phyloP scores from a whole-genome alignment of 2,329 filamentous ascomycete genomes.

The Cryoendolithus antarcticus region DNA sequence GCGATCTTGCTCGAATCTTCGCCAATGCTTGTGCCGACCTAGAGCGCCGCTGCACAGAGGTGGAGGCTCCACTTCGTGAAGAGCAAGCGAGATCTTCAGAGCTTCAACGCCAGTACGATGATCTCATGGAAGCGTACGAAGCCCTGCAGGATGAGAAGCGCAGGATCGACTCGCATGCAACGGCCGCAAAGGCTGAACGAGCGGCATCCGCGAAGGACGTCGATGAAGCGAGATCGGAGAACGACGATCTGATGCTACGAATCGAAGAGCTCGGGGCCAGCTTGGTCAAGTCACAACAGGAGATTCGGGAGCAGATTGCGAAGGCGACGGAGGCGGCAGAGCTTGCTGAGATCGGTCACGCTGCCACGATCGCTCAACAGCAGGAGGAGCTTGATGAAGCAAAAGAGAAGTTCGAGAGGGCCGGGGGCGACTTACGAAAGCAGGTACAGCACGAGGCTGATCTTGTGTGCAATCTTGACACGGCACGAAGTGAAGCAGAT shows the following conservation, averaged over 20 bases:
- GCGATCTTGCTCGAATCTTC: constrained; percentile 37
- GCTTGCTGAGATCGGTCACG: constrained; percentile 32
- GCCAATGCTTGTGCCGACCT: constrained; percentile 43
- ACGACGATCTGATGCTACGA: constrained; percentile 30
- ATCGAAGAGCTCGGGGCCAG: constrained; percentile 26
- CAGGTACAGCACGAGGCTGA: too few species aligned
- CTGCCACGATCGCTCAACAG: constrained; percentile 27
- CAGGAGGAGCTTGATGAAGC: too few species aligned
- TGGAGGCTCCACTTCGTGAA: constrained; percentile 41
- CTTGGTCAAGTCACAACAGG: constrained; percentile 24
- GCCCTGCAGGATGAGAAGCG: constrained; percentile 27
- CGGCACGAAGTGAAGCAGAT: too few species aligned
- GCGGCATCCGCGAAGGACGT: constrained; percentile 26
- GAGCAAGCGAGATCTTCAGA: constrained; percentile 28
- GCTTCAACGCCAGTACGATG: constrained; percentile 25
- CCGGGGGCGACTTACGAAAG: too few species aligned
- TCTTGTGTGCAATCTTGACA: too few species aligned
- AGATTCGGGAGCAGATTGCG: constrained; percentile 24
- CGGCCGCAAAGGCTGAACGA: constrained; percentile 30
- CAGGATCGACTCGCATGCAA: constrained; percentile 24
- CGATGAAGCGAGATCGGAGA: constrained; percentile 26
- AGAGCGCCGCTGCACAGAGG: constrained; percentile 42
- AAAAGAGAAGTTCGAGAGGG: too few species aligned
- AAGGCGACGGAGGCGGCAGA: constrained; percentile 29
- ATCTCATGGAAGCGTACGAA: constrained; percentile 23